Evolutionary conservation across 1,139 yeast genomes (phyloP), one percentile per base, ranked within the genome.

Genomic region (Geotrichum histeridarum): DNA sequence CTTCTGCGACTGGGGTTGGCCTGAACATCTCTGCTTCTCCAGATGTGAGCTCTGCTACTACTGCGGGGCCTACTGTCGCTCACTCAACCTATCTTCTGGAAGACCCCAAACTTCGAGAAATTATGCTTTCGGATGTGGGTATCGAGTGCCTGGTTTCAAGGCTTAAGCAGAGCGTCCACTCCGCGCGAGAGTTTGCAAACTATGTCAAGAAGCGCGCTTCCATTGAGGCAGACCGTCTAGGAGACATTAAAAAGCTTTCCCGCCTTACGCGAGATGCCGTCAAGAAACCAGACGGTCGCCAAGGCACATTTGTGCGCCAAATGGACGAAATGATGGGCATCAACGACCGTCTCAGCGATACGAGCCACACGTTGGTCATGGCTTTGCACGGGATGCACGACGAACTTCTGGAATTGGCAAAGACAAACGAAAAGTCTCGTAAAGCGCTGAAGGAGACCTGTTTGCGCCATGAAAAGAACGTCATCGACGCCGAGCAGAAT

Each of bases 371-470:
- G 3, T 90, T 84, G 69, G 86, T 87, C 27, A 82, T 82, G 48
- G 93, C 95, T 0, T 74, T 93, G 63, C 86, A 82, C 61, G 84
- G 82, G 42, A 91, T 93, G 93, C 82, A 83, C 65, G 96, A 88
- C 64, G 97, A 93, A 68, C 74, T 91, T 59, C 71, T 76, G n/a
- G 83, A 95, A 0, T 76, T 93, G 57, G 77, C 86, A 27, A 77
- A 80, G 31, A 81, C 90, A 1, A 81, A 90, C 59, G 76, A 86
- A 7, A 78, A 86, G 58, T 75, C 83, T 55, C 77, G 99, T 60
- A 91, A 91, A 67, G 64, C 77, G 37, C 74, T 84, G 54, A 93
- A 93, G 68, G 98, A 93, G 49, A 87, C 86, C 58, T 89, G 91
- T 39, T 78, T 82, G 64, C 76, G 87, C 46, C 81, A 84, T 62